Evolutionary conservation across 306 rosid species (phyloP), one percentile per base, ranked within the genome.

Genomic region (Sindora glabra): DNA sequence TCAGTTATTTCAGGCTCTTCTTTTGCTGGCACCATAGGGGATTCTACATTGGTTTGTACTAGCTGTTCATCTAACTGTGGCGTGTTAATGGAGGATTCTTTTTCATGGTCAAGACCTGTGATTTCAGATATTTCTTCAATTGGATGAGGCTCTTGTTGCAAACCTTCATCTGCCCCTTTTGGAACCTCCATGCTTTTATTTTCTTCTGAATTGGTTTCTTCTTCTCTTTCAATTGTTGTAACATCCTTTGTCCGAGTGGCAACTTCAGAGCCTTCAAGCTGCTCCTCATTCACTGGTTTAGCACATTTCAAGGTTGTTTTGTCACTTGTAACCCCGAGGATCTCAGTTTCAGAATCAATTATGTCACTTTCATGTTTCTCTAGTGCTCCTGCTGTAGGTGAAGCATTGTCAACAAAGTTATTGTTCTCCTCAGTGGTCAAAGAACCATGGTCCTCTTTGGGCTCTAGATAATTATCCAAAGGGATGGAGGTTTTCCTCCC

Each of bases 271-370:
- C 59, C 23, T 22, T 37, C 15, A 1, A 29, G 42, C 22, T 17
- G 64, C 61, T 60, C 68, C 22, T 42, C 18, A 1, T 29, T 48
- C 5, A 55, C 78, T 54, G 19, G 66, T 56, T 74, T 19, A 17
- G 16, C 32, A 59, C 61, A 72, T 61, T 72, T 67, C 32, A 29
- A 48, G 19, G 34, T 8, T 42, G 34, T 24, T 9, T 70, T 67
- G 47, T 26, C 69, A 27, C 62, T 57, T 46, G 40, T 50, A 72
- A 5, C 29, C 49, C 14, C 27, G 3, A 38, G 13, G 24, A 62
- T 11, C 3, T 34, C 40, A 16, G 12, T 7, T 16, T 16, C 47
- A 29, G 50, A 52, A 54, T 48, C 42, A 10, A 13, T 22, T 15
- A 38, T 52, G 8, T 32, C 32, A 46, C 21, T 23, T 3, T 26